Conservation (phyloP, 23 red algal species). For the Gracilaria gracilis region DNA sequence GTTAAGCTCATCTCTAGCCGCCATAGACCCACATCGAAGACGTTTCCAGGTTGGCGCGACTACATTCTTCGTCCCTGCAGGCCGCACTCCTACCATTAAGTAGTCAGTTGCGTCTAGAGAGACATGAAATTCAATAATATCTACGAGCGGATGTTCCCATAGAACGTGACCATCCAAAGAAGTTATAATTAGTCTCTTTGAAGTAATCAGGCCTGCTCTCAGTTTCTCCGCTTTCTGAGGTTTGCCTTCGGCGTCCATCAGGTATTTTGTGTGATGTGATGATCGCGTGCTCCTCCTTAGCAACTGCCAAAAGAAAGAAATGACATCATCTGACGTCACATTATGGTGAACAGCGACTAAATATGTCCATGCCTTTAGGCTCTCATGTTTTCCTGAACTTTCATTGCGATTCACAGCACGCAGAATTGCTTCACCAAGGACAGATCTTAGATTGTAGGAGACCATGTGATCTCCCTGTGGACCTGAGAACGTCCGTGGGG, state of each 20-base stretch:
- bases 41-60: constrained; percentile 51
- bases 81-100: constrained; percentile 63
- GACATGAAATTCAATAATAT: constrained; percentile 67
- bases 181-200: constrained; percentile 56
- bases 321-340: constrained; percentile 43
- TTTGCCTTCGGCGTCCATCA: constrained; percentile 66
- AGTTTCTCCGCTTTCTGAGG: constrained; percentile 74
- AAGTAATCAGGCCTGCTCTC: constrained; percentile 53
- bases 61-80: constrained; percentile 26
- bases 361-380: constrained; percentile 60
- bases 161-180: constrained; percentile 72
- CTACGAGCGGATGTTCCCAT: constrained; percentile 70
- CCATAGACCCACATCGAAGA: constrained; percentile 59
- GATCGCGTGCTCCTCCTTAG: constrained; percentile 61
- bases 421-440: constrained; percentile 67
- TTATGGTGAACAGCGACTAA: constrained; percentile 58
- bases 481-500: constrained; percentile 64
- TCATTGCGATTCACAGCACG: constrained; percentile 58
- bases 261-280: constrained; percentile 52
- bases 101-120: constrained; percentile 43
- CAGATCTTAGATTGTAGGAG: constrained; percentile 65
- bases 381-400: constrained; percentile 29
- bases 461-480: constrained; percentile 52
- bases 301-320: constrained; percentile 65
- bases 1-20: constrained; percentile 56